Conservation (phyloP, 2,329 filamentous ascomycete species). For the Ascochyta fabae region DNA sequence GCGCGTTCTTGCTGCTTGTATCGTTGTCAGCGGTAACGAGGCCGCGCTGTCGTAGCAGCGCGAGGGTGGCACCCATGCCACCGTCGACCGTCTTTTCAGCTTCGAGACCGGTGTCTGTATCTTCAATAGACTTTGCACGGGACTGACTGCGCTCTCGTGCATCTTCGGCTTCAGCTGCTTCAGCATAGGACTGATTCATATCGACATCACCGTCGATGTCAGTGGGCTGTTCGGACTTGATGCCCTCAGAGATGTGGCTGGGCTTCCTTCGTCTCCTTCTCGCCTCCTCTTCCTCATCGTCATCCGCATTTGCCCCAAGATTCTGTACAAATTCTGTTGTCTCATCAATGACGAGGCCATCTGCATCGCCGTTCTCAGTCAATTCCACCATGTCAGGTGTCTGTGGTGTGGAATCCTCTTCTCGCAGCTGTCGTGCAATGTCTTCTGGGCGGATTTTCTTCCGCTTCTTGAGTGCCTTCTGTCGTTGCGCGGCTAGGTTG, state of each 20-base stretch:
- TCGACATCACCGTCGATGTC: constrained; percentile 62
- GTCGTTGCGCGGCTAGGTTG: constrained; percentile 80
- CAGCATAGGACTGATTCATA: constrained; percentile 61
- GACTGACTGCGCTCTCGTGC: constrained; percentile 36
- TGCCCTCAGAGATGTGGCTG: constrained; percentile 35
- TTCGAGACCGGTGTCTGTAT: constrained; percentile 76
- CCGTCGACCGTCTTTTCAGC: constrained; percentile 81
- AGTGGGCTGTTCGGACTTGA: constrained; percentile 36
- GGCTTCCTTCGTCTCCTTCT: constrained; percentile 58
- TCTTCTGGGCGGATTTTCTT: constrained; percentile 88
- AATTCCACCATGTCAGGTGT: constrained; percentile 62
- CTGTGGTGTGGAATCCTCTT: constrained; percentile 61
- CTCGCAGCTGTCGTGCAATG: constrained; percentile 77
- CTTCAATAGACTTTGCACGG: constrained; percentile 54
- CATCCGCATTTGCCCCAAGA: constrained; percentile 60
- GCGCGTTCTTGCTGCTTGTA: constrained; percentile 68
- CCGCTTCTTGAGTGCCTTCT: constrained; percentile 86
- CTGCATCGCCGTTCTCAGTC: constrained; percentile 62
- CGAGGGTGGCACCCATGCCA: constrained; percentile 82
- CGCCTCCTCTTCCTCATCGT: constrained; percentile 38
- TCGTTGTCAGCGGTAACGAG: constrained; percentile 73
- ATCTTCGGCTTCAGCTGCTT: constrained; percentile 58
- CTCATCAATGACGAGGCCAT: constrained; percentile 92
- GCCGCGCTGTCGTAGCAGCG: constrained; percentile 83
- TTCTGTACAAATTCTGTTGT: constrained; percentile 94